Evolutionary conservation across 2,329 filamentous ascomycete genomes (phyloP).

Genomic region (Elsinoe ampelina): DNA sequence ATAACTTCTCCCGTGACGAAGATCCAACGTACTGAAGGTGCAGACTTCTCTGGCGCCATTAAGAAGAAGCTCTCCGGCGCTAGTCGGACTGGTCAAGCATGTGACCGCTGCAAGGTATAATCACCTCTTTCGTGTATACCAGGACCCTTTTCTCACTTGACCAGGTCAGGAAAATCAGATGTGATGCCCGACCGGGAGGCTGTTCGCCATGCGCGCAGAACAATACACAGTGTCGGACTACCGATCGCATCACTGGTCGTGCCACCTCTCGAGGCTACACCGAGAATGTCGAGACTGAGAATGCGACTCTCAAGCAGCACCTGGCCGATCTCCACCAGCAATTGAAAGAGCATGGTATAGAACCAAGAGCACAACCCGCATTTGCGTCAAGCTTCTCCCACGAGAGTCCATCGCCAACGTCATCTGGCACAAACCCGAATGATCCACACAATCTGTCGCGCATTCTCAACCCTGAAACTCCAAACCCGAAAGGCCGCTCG

Average conservation of each 20-base stretch:
- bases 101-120: slow-evolving; percentile 75
- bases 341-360: slow-evolving; percentile 50
- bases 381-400: not conserved
- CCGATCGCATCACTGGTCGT: slow-evolving; percentile 75
- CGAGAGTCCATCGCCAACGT: not conserved
- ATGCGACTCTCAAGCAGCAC: slow-evolving; percentile 55
- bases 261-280: slow-evolving; percentile 71
- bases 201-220: slow-evolving; percentile 75
- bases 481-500: slow-evolving; percentile 12
- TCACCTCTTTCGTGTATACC: not conserved
- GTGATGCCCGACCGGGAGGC: slow-evolving; percentile 69
- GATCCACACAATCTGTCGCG: slow-evolving; percentile 13
- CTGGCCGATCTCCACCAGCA: slow-evolving; percentile 61
- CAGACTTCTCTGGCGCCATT: slow-evolving; percentile 36
- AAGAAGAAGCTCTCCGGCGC: slow-evolving; percentile 44
- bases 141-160: not conserved
- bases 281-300: slow-evolving; percentile 65
- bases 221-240: slow-evolving; percentile 70
- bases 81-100: slow-evolving; percentile 69
- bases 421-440: not conserved
- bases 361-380: slow-evolving; percentile 42
- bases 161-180: slow-evolving; percentile 76
- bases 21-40: slow-evolving; percentile 22
- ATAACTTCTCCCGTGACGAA: slow-evolving; percentile 19
- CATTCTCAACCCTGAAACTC: slow-evolving; percentile 13